These are phyloP conservation scores for Rhododendron ovatum DNA, from an alignment of 148 eudicot species.

Conservation along the genomic window DNA sequence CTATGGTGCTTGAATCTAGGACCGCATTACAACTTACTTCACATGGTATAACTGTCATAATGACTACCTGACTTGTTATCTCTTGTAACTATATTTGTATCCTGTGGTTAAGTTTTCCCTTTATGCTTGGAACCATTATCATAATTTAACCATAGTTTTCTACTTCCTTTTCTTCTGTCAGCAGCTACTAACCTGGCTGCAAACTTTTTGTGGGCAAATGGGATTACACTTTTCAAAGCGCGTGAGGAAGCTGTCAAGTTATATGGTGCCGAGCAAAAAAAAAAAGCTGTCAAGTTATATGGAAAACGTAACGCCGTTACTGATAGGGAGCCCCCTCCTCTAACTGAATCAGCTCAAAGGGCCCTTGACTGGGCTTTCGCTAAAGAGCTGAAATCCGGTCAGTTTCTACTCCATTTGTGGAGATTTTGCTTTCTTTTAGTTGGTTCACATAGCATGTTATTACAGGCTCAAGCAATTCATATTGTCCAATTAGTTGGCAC, in stretches of 20 bases:
- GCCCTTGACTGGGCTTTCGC: constrained; percentile 72
- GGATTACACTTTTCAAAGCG: constrained; percentile 66
- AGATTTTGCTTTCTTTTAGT: neutral
- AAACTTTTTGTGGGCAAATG: constrained; percentile 57
- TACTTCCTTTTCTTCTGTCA: neutral
- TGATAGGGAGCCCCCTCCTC: constrained; percentile 61
- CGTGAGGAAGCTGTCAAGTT: constrained; percentile 56
- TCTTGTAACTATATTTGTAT: neutral
- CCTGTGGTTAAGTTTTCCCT: neutral
- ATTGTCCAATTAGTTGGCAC: neutral
- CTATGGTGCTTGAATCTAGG: neutral
- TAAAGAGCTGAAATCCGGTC: constrained; percentile 64
- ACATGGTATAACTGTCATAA: neutral
- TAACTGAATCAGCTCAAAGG: constrained; percentile 66
- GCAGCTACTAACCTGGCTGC: constrained; percentile 72
- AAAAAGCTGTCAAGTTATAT: constrained; percentile 29
- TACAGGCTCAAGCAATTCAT: neutral
- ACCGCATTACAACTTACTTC: neutral
- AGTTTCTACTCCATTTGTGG: constrained; percentile 2
- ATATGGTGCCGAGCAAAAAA: neutral
- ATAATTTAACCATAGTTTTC: neutral
- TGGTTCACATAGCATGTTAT: neutral
- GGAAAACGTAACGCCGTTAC: constrained; percentile 49
- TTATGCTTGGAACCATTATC: neutral
- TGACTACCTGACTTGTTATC: neutral